Evolutionary conservation across 257 asterid genomes (phyloP).

Genomic region (Marsdenia floribunda): DNA sequence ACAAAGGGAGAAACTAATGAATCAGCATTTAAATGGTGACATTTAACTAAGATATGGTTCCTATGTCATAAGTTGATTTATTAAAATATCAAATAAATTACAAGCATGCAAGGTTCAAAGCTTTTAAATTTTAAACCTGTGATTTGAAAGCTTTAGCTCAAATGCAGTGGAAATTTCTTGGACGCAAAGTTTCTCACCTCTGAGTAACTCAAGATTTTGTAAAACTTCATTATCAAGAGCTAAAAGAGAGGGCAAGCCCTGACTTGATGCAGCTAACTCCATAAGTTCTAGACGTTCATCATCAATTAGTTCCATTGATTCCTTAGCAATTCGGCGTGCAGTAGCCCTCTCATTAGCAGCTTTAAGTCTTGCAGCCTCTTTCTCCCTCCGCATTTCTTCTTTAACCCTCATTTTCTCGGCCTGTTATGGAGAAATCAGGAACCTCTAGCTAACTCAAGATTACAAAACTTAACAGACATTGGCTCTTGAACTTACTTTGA

Average conservation of each 20-base stretch:
- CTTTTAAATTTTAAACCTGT: not conserved
- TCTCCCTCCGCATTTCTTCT: conserved; percentile 81
- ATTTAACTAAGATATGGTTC: not conserved
- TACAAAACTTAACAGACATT: not conserved
- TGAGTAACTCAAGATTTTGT: conserved; percentile 49
- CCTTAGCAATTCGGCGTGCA: conserved; percentile 84
- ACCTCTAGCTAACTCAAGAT: not conserved
- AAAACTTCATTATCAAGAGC: conserved; percentile 62
- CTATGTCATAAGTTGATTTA: not conserved
- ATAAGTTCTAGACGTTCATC: conserved; percentile 79
- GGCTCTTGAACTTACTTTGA: conserved; percentile 40
- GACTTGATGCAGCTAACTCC: conserved; percentile 68
- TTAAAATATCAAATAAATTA: not conserved
- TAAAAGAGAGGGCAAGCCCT: conserved; percentile 55
- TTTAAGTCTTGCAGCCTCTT: conserved; percentile 81
- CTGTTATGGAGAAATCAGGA: conserved; percentile 27
- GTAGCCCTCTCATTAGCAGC: conserved; percentile 81
- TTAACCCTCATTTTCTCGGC: conserved; percentile 74
- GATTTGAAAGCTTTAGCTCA: not conserved
- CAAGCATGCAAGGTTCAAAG: not conserved
- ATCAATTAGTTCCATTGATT: conserved; percentile 64
- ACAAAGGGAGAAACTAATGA: not conserved
- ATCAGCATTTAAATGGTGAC: not conserved
- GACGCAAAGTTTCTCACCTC: conserved; percentile 35
- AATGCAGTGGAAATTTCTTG: not conserved